Percentiles rank a stretch among this genome's conserved stretches.
These are phyloP conservation scores for Lentinula raphanica DNA, from an alignment of 768 basidiomycete species.

Conservation along the genomic window DNA sequence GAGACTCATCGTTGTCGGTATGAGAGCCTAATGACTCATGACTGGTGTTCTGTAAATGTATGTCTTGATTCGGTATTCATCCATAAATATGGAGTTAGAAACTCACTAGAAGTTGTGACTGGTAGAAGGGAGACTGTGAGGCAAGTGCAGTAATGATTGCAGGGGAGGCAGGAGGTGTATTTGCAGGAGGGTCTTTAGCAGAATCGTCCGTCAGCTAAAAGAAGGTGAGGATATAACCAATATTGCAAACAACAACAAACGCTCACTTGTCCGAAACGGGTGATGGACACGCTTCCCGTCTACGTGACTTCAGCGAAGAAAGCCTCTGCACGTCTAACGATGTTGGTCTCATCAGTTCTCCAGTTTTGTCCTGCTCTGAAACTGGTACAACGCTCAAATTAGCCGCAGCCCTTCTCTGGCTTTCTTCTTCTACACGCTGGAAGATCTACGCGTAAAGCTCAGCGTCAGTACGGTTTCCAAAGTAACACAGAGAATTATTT, in stretches of 20 bases:
- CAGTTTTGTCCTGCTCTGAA: not conserved
- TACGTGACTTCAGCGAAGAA: conserved; percentile 25
- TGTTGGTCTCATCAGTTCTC: conserved; percentile 6
- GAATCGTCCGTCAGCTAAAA: conserved; percentile 12
- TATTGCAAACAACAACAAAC: conserved; percentile 1
- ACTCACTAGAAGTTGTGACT: conserved; percentile 29
- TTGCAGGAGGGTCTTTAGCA: conserved; percentile 18
- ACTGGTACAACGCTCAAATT: conserved; percentile 14
- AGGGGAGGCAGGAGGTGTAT: conserved; percentile 22
- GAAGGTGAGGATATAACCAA: conserved; percentile 7
- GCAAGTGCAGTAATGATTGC: conserved; percentile 33
- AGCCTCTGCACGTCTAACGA: conserved; percentile 19
- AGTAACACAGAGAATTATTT: not conserved
- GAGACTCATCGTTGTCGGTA: conserved; percentile 27
- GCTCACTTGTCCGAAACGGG: conserved; percentile 56
- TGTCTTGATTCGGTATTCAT: conserved; percentile 8
- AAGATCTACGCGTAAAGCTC: conserved; percentile 41
- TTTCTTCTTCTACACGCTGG: conserved; percentile 52
- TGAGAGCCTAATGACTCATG: conserved; percentile 40
- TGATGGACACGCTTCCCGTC: conserved; percentile 54
- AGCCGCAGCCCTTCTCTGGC: conserved; percentile 41
- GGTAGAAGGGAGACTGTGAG: conserved; percentile 43
- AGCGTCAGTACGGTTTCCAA: not conserved
- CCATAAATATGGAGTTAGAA: not conserved
- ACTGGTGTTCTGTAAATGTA: conserved; percentile 34